phyloP scores from a whole-genome alignment of 805 yeast genomes.

The Isabelozyma gotoi region DNA sequence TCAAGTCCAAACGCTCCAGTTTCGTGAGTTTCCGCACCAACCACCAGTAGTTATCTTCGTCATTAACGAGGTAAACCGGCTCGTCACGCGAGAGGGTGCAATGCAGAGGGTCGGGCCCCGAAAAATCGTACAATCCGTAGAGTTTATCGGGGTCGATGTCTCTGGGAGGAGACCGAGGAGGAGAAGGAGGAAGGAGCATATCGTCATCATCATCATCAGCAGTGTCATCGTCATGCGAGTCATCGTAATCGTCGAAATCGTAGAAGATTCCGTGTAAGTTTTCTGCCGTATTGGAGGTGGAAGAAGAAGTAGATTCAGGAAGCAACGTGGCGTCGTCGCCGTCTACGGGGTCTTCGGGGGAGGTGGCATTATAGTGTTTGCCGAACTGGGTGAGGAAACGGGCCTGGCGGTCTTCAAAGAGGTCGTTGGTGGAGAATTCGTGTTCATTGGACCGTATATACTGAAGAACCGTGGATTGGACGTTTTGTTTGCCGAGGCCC shows the following conservation, averaged over 20 bases:
- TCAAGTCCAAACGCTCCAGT: conserved; percentile 27
- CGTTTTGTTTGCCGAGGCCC: conserved; percentile 24
- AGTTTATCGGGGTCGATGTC: conserved; percentile 81
- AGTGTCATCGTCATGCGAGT: conserved; percentile 8
- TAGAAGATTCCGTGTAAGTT: conserved; percentile 2
- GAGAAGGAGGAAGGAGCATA: conserved; percentile 52
- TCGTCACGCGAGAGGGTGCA: conserved; percentile 78
- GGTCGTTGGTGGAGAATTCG: conserved; percentile 32
- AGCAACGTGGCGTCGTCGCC: conserved; percentile 3
- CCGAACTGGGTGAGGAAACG: conserved; percentile 30
- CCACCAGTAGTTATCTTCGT: conserved; percentile 97
- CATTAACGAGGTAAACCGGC: conserved; percentile 78
- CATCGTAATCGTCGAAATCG: conserved; percentile 6
- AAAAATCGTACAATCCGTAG: conserved; percentile 84
- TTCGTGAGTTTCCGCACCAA: conserved; percentile 54
- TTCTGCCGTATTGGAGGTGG: not conserved
- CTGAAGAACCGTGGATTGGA: conserved; percentile 33
- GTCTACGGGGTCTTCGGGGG: conserved; percentile 2
- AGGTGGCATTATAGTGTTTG: conserved; percentile 21
- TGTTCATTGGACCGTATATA: conserved; percentile 27
- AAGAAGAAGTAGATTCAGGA: not conserved
- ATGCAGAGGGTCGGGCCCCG: conserved; percentile 92
- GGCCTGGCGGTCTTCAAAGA: conserved; percentile 34
- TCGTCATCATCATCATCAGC: conserved; percentile 42
- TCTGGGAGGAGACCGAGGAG: conserved; percentile 77